phyloP scores from a whole-genome alignment of 2,329 filamentous ascomycete genomes.

The Alternaria sp. region DNA sequence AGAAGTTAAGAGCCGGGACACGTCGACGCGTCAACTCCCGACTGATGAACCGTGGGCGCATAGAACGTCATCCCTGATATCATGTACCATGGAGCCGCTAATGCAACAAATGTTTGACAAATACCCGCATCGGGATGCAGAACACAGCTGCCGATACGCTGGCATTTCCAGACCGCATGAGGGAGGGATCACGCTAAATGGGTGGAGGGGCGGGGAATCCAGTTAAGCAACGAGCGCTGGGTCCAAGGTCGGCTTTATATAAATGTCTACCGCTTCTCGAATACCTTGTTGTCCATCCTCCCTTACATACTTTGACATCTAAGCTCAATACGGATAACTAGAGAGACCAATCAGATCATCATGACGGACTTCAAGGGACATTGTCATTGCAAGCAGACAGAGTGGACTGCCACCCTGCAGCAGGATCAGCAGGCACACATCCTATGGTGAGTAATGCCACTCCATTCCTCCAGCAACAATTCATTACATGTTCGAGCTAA shows the following conservation, averaged over 20 bases:
- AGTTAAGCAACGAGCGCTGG: background rate
- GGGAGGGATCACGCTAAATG: background rate
- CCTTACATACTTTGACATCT: background rate
- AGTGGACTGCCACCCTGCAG: constrained; percentile 59
- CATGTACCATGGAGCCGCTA: background rate
- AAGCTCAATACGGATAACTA: background rate
- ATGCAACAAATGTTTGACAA: constrained; percentile 1
- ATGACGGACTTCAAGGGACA: constrained; percentile 58
- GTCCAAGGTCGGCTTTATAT: background rate
- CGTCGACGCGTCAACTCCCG: background rate
- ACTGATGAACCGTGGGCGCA: background rate
- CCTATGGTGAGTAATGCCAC: constrained; percentile 49
- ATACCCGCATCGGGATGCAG: constrained; percentile 1
- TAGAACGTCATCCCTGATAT: background rate
- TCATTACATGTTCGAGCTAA: background rate
- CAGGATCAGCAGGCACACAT: constrained; percentile 54
- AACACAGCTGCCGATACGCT: constrained; percentile 5
- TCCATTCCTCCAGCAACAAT: background rate
- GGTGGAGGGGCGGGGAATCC: background rate
- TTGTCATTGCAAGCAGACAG: constrained; percentile 62
- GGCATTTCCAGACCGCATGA: background rate
- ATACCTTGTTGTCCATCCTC: constrained; percentile 17
- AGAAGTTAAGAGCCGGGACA: background rate
- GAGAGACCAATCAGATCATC: constrained; percentile 15
- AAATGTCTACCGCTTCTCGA: constrained; percentile 2